phyloP scores from a whole-genome alignment of 768 basidiomycete species.

The Lentinula sp. region DNA sequence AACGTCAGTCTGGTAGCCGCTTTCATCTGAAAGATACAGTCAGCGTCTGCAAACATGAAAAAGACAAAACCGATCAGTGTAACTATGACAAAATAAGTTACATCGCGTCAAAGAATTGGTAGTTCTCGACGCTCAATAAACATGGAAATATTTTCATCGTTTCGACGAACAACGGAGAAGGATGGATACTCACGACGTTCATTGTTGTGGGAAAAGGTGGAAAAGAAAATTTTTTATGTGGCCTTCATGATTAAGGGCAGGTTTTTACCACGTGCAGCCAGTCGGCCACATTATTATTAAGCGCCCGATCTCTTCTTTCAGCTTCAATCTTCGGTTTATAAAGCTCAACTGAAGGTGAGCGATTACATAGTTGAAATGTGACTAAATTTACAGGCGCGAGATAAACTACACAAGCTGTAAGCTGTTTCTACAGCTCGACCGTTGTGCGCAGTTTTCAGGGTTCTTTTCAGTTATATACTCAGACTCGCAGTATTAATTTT shows the following conservation, averaged over 20 bases:
- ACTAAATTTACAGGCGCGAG: no score
- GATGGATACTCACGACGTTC: neutral
- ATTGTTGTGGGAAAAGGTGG: neutral
- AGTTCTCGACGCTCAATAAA: slow-evolving; percentile 44
- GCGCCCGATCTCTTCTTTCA: no score
- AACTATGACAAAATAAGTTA: slow-evolving; percentile 78
- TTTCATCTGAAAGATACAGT: neutral
- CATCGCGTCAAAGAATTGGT: slow-evolving; percentile 53
- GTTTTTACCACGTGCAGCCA: neutral
- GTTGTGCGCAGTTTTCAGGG: no score
- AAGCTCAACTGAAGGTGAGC: no score
- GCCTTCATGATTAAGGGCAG: neutral
- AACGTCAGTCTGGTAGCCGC: neutral
- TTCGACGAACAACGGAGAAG: slow-evolving; percentile 21
- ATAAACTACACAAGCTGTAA: no score
- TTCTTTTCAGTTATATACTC: no score
- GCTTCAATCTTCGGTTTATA: no score
- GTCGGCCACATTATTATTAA: no score
- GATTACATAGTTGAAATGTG: no score
- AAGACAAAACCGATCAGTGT: slow-evolving; percentile 64
- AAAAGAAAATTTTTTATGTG: neutral
- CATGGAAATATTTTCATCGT: slow-evolving; percentile 50
- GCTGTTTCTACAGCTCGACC: no score
- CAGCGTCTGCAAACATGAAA: neutral
- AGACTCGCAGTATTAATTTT: no score